Evolutionary conservation across 2,329 filamentous ascomycete species (phyloP), one percentile per base, ranked within the genome.

Genomic region (Phyllosticta citrichinensis): DNA sequence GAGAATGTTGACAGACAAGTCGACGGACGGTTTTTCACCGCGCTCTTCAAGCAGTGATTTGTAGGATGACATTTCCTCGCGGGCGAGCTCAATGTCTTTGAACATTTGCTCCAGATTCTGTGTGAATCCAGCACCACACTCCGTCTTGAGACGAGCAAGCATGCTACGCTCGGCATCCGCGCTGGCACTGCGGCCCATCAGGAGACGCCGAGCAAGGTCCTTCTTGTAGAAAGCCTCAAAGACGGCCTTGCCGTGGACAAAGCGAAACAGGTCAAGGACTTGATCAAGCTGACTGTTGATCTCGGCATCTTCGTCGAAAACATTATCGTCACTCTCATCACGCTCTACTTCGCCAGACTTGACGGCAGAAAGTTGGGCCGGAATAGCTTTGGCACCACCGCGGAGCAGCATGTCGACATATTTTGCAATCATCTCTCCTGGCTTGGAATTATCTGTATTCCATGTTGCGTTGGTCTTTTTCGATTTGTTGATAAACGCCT

Each of bases 181-280:
- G 70, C 91, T 97, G 22, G 93, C 92, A 71, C 91, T 97, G 65
- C 92, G 85, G 50, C 87, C 88, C 90, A 97, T 92, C 60, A 99
- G 81, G 52, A 99, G 77, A 55, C 94, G 84, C 17, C 92, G 84
- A 0, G 95, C 93, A 57, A 99, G 81, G 70, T 97, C 94, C 69
- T 94, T 96, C 79, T 99, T 99, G 82, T 99, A 99, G 72, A 99
- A 99, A 1, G 94, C 93, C 72, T 99, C 94, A 65, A 99, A 99
- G 0, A 97, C 89, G 60, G 95, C 93, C 73, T 99, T 99, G 65
- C 94, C 94, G 70, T 97, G 87, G 35, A 99, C 90, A 73, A 97
- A 97, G 5, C 95, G 85, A 81, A 99, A 99, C 4, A 99, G 80
- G 72, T 97, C 93, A 2, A 99, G 79, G 0, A 90, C 92, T 70